A percentile compares a stretch with the other conserved stretches of the same genome.
Evolutionary conservation across 331 rosid species (phyloP).

Genomic region (Spiraea crenata): DNA sequence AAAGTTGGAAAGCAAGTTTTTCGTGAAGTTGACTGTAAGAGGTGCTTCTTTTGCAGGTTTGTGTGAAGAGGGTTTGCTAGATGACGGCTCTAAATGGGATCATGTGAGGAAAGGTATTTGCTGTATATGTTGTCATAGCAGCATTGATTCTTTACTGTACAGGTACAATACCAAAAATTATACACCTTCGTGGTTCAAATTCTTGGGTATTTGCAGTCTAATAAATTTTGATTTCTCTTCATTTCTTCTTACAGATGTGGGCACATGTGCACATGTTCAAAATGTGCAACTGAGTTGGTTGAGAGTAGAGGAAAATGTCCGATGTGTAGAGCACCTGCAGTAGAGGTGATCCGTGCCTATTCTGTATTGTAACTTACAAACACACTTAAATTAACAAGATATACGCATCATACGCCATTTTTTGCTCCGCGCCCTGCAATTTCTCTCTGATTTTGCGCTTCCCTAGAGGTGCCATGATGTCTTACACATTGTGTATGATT

Average conservation of each 20-base stretch:
- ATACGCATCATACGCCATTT: constrained; percentile 19
- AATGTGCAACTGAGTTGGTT: constrained; percentile 77
- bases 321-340: constrained; percentile 92
- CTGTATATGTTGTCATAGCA: constrained; percentile 70
- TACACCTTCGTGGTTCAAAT: not conserved
- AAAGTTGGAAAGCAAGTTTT: not conserved
- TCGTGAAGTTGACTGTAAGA: not conserved
- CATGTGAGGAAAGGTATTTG: constrained; percentile 89
- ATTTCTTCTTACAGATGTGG: constrained; percentile 68
- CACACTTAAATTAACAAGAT: constrained; percentile 23
- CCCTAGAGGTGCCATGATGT: not conserved
- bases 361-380: constrained; percentile 36
- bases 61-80: constrained; percentile 41
- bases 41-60: constrained; percentile 38
- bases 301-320: constrained; percentile 75
- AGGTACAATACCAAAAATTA: constrained; percentile 41
- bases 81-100: constrained; percentile 79
- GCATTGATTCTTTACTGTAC: constrained; percentile 88
- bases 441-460: too few species aligned
- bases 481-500: constrained; percentile 14
- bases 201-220: not conserved
- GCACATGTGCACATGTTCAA: constrained; percentile 93
- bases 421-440: not conserved
- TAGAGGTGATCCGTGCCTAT: constrained; percentile 91
- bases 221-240: not conserved